A percentile compares a stretch with the other conserved stretches of the same genome.
phyloP scores from a whole-genome alignment of 139 green algal genomes.

The Micromonas commoda region DNA sequence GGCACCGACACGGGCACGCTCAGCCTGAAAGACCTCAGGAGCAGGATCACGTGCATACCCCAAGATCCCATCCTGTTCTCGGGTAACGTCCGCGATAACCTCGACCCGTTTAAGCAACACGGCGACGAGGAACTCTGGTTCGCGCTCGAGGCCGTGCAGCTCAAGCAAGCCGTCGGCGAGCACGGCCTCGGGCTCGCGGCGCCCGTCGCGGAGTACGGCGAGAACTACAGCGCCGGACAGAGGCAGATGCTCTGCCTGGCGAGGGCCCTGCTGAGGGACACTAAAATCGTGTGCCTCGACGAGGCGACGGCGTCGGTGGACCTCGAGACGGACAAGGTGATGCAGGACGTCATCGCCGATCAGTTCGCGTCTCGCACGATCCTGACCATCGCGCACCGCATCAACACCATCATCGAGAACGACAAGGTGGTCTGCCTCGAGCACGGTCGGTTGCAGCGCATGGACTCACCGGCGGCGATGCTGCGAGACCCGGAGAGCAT shows the following conservation, averaged over 20 bases:
- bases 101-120: constrained; percentile 79
- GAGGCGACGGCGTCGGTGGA: constrained; percentile 85
- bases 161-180: constrained; percentile 44
- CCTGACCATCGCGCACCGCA: constrained; percentile 79
- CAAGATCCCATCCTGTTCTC: constrained; percentile 85
- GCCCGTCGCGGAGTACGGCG: constrained; percentile 65
- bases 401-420: constrained; percentile 65
- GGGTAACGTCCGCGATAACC: constrained; percentile 80
- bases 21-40: constrained; percentile 58
- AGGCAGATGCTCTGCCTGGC: constrained; percentile 89
- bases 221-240: constrained; percentile 79
- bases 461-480: neutral
- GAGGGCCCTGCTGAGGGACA: constrained; percentile 66
- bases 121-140: constrained; percentile 60
- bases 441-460: neutral
- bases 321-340: constrained; percentile 63
- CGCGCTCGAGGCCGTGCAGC: constrained; percentile 45
- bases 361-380: constrained; percentile 73
- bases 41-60: constrained; percentile 66
- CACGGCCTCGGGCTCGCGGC: constrained; percentile 31
- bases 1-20: constrained; percentile 69
- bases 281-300: constrained; percentile 79
- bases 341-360: constrained; percentile 73
- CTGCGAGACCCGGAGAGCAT: neutral
- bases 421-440: constrained; percentile 34